Percentiles rank a stretch among this genome's conserved stretches.
Conservation (phyloP, 495 filamentous ascomycete genomes). For the Tuber borchii region DNA sequence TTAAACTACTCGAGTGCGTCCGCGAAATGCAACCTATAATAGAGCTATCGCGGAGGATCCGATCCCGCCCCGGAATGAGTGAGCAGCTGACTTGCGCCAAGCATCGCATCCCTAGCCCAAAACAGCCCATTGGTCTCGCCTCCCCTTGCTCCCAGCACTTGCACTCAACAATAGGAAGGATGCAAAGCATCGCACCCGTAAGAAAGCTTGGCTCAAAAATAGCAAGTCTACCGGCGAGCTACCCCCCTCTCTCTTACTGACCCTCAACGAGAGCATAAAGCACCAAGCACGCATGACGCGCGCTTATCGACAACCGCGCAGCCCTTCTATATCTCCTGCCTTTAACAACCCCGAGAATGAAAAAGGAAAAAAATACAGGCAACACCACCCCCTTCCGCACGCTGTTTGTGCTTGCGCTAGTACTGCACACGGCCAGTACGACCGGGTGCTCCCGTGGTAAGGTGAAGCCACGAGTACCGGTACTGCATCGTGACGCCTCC, state of each 20-base stretch:
- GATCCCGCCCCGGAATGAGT: not conserved
- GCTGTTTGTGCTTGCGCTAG: no score
- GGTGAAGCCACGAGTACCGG: not conserved
- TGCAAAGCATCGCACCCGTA: not conserved
- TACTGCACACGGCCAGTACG: no score
- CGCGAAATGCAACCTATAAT: not conserved
- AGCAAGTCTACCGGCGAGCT: not conserved
- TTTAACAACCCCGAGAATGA: not conserved
- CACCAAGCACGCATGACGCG: no score
- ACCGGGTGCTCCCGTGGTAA: not conserved
- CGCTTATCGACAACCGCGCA: not conserved
- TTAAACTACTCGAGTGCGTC: not conserved
- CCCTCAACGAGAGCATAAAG: no score
- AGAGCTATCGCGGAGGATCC: not conserved
- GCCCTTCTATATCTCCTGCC: not conserved
- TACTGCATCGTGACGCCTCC: not conserved
- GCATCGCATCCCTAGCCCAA: not conserved
- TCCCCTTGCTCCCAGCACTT: not conserved
- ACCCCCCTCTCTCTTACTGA: not conserved
- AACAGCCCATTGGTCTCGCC: not conserved
- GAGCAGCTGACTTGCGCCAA: not conserved
- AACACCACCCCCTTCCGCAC: not conserved
- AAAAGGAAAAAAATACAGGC: not conserved
- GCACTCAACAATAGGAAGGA: not conserved
- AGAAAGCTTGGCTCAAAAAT: not conserved